Evolutionary conservation across 2,329 filamentous ascomycete genomes (phyloP).

Genomic region (Penicillium aurantiogriseum): DNA sequence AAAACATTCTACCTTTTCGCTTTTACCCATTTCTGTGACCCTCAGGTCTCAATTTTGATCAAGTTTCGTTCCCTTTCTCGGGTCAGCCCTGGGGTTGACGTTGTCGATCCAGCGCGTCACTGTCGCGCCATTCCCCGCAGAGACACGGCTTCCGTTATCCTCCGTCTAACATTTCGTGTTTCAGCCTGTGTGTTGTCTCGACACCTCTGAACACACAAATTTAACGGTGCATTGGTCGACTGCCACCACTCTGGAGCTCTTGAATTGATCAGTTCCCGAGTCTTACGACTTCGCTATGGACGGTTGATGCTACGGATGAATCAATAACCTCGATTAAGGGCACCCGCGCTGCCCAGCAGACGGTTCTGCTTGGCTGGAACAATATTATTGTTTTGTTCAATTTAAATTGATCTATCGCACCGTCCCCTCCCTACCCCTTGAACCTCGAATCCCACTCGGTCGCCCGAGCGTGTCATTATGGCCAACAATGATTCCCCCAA

Average conservation of each 20-base stretch:
- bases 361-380: constrained; percentile 35
- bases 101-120: constrained; percentile 24
- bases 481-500: constrained; percentile 41
- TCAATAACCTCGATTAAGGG: constrained; percentile 41
- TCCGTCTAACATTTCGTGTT: constrained; percentile 15
- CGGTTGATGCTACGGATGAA: constrained; percentile 43
- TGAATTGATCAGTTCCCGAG: constrained; percentile 9
- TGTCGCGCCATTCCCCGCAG: constrained; percentile 29
- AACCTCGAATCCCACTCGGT: constrained; percentile 8
- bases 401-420: not conserved
- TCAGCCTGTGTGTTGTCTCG: constrained; percentile 1
- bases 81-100: constrained; percentile 20
- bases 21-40: constrained; percentile 4
- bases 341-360: constrained; percentile 47
- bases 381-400: constrained; percentile 13
- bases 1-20: constrained; percentile 8
- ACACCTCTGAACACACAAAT: not conserved
- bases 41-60: constrained; percentile 4
- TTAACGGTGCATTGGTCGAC: not conserved
- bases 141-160: constrained; percentile 22
- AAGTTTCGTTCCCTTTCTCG: constrained; percentile 3
- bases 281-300: constrained; percentile 34
- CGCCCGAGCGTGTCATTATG: constrained; percentile 35
- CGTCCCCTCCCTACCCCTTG: constrained; percentile 1
- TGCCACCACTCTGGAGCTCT: not conserved